Evolutionary conservation across 2,329 filamentous ascomycete species (phyloP), one percentile per base, ranked within the genome.

Genomic region (Paracoccidioides lutzii): DNA sequence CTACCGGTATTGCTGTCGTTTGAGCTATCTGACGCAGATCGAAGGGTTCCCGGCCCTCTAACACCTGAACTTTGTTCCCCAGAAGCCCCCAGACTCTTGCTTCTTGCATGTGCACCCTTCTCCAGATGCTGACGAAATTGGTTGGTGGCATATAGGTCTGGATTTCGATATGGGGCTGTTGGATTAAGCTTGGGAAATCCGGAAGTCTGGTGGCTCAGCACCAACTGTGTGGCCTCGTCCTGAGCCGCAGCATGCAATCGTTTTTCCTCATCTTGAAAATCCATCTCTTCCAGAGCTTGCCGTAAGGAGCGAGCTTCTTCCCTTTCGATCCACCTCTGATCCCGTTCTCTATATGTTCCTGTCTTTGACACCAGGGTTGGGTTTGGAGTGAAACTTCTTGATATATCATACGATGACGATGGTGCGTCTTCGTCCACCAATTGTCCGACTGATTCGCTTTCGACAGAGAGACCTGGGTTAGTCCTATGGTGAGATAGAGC

Each of bases 221-320:
- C 81, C 40, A 84, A 70, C 61, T 83, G 79, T 0, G 79, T 78
- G 10, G 82, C 82, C 65, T 85, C 82, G 53, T 82, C 76, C 62
- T 81, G 79, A 12, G 82, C 82, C 9, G 78, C 78, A 33, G 72
- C 66, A 61, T 81, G 79, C 30, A 84, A 63, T 53, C 72, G 73
- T 28, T 65, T 57, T 60, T 74, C 69, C 53, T 84, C 81, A 45
- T 80, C 75, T 30, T 79, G 69, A 28, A 81, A 60, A 61, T 83
- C 79, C 71, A 83, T 75, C 57, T 79, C 77, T 60, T 81, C 76
- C 62, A 84, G 69, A 12, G 81, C 81, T 57, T 76, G 72, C 12
- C 80, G 72, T 52, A 84, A 63, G 15, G 77, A 78, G 7, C 74
- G 75, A 33, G 76, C 78, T 65, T 84, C 80, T 61, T 81, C 76